Evolutionary conservation across 1,284 basidiomycete genomes (phyloP).

Genomic region (Austropuccinia psidii): DNA sequence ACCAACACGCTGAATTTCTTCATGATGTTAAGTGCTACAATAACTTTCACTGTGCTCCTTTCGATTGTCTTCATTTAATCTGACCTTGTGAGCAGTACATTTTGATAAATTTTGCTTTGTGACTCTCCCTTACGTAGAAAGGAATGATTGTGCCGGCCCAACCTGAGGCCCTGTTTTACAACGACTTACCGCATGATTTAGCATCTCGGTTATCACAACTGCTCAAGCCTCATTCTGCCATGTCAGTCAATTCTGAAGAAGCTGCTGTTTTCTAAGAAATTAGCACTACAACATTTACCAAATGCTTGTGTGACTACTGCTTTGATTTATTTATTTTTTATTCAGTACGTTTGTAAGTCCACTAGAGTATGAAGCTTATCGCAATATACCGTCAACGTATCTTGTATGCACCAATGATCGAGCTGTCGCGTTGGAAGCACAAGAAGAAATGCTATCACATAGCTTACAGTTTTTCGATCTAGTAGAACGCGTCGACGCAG

Average conservation of each 20-base stretch:
- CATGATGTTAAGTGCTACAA: background rate
- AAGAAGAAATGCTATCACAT: slow-evolving; percentile 37
- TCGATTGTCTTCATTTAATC: slow-evolving; percentile 20
- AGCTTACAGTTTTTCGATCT: slow-evolving; percentile 34
- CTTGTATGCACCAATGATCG: slow-evolving; percentile 38
- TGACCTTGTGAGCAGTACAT: background rate
- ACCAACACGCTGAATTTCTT: slow-evolving; percentile 16
- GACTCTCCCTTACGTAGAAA: slow-evolving; percentile 4
- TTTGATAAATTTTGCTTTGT: background rate
- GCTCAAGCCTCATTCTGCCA: slow-evolving; percentile 36
- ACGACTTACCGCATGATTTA: slow-evolving; percentile 32
- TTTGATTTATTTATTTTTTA: background rate
- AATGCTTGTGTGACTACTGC: background rate
- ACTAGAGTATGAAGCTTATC: slow-evolving; percentile 38
- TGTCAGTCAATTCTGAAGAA: slow-evolving; percentile 25
- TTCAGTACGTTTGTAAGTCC: slow-evolving; percentile 2
- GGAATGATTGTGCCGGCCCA: slow-evolving; percentile 31
- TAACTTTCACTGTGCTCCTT: background rate
- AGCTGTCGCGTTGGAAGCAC: slow-evolving; percentile 36
- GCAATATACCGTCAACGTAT: slow-evolving; percentile 38
- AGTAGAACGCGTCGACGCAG: slow-evolving; percentile 32
- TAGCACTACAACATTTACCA: background rate
- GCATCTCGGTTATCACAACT: slow-evolving; percentile 21
- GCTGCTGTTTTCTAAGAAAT: background rate
- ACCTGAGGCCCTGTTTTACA: slow-evolving; percentile 38